Conservation (phyloP, 805 yeast genomes). For the Saccharomycopsis synnaedendra region DNA sequence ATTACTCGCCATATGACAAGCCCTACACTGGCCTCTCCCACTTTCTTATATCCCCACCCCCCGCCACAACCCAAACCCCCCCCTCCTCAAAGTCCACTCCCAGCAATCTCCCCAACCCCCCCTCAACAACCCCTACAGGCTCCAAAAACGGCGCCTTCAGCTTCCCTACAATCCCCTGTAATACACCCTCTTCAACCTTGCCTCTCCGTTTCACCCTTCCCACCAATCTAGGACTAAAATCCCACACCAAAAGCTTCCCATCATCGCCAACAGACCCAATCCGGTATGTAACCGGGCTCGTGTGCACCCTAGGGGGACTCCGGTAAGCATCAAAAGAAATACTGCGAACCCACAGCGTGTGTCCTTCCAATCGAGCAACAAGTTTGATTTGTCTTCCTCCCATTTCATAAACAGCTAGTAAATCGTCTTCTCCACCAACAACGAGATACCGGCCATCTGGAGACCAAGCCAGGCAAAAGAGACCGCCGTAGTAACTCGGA, state of each 20-base stretch:
- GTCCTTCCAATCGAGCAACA: constrained; percentile 27
- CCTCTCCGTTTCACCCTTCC: constrained; percentile 23
- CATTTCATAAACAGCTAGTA: constrained; percentile 26
- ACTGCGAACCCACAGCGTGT: constrained; percentile 38
- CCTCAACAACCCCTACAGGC: constrained; percentile 25
- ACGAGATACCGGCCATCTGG: constrained; percentile 75
- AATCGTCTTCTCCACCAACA: constrained; percentile 72
- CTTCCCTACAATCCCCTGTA: constrained; percentile 21
- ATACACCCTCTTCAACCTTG: neutral
- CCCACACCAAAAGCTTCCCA: constrained; percentile 40
- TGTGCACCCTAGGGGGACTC: constrained; percentile 20
- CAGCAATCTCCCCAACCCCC: constrained; percentile 24
- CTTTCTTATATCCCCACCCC: constrained; percentile 27
- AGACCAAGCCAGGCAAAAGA: constrained; percentile 39
- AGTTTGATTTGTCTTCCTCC: neutral
- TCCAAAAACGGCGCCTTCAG: constrained; percentile 22
- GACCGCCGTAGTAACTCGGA: constrained; percentile 58
- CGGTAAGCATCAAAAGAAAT: constrained; percentile 33
- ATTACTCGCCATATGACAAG: too few species aligned
- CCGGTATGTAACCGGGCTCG: constrained; percentile 28
- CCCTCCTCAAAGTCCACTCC: constrained; percentile 23
- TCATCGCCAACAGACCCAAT: constrained; percentile 48
- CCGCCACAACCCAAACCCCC: constrained; percentile 27
- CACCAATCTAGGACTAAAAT: constrained; percentile 36
- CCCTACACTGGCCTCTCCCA: constrained; percentile 24